Evolutionary conservation across 1,284 basidiomycete genomes (phyloP).

Genomic region (Cryptococcus wingfieldii): DNA sequence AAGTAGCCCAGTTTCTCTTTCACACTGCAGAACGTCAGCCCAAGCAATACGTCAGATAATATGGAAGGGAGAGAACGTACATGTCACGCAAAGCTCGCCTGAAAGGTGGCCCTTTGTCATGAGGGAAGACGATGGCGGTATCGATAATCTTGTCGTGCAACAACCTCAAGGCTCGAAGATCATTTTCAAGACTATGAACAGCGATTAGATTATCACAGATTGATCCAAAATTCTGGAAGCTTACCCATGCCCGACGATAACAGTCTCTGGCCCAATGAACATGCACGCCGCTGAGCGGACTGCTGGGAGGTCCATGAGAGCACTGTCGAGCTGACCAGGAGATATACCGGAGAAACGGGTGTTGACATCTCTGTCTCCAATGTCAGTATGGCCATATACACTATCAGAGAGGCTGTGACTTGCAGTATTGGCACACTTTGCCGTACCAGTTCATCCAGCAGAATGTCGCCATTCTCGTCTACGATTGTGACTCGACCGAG

Average conservation of each 20-base stretch:
- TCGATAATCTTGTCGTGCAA: constrained; percentile 77
- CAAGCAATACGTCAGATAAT: not conserved
- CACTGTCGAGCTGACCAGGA: constrained; percentile 57
- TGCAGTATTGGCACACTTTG: constrained; percentile 77
- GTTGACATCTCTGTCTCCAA: constrained; percentile 68
- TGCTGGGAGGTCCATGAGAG: constrained; percentile 61
- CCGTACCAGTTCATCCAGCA: constrained; percentile 76
- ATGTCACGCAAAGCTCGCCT: constrained; percentile 71
- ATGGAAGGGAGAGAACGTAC: constrained; percentile 52
- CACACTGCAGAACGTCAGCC: constrained; percentile 51
- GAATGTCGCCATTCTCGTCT: constrained; percentile 63
- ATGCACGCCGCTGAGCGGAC: constrained; percentile 64
- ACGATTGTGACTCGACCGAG: constrained; percentile 83
- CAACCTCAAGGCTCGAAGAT: constrained; percentile 77
- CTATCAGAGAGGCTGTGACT: constrained; percentile 32
- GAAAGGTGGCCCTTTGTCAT: constrained; percentile 70
- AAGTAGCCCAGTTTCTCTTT: constrained; percentile 68
- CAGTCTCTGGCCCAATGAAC: constrained; percentile 70
- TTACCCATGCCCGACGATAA: constrained; percentile 65
- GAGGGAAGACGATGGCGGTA: constrained; percentile 77
- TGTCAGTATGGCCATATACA: not conserved
- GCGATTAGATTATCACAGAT: not conserved
- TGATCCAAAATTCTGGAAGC: constrained; percentile 7
- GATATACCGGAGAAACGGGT: constrained; percentile 81
- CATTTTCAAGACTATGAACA: constrained; percentile 66